Evolutionary conservation across 257 asterid genomes (phyloP).

Genomic region (Forsythia suspensa): DNA sequence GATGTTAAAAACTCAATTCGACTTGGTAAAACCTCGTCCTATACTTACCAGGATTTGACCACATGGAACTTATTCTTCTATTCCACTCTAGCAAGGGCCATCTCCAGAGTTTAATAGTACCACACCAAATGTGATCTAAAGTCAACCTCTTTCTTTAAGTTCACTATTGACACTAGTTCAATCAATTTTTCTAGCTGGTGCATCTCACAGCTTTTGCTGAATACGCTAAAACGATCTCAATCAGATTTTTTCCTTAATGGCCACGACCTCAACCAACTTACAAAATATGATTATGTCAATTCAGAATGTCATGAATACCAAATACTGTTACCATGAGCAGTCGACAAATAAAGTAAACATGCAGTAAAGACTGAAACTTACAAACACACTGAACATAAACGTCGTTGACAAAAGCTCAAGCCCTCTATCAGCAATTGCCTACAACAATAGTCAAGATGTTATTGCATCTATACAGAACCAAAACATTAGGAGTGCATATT

Average conservation of each 20-base stretch:
- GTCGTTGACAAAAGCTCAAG: constrained; percentile 84
- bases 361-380: constrained; percentile 41
- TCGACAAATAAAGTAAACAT: constrained; percentile 5
- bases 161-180: background rate
- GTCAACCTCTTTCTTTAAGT: background rate
- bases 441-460: constrained; percentile 34
- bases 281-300: background rate
- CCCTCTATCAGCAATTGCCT: constrained; percentile 95
- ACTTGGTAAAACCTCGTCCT: background rate
- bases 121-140: background rate
- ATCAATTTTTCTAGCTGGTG: background rate
- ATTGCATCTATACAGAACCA: constrained; percentile 1
- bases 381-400: constrained; percentile 61
- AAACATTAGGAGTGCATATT: background rate
- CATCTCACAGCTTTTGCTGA: background rate
- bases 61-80: background rate
- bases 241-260: background rate
- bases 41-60: background rate
- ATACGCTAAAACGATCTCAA: background rate
- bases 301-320: background rate
- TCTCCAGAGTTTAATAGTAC: background rate
- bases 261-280: background rate
- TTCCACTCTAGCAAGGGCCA: background rate
- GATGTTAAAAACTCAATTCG: background rate
- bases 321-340: background rate